Conservation (phyloP, 129 eudicot species). For the Heracleum sosnowskyi region DNA sequence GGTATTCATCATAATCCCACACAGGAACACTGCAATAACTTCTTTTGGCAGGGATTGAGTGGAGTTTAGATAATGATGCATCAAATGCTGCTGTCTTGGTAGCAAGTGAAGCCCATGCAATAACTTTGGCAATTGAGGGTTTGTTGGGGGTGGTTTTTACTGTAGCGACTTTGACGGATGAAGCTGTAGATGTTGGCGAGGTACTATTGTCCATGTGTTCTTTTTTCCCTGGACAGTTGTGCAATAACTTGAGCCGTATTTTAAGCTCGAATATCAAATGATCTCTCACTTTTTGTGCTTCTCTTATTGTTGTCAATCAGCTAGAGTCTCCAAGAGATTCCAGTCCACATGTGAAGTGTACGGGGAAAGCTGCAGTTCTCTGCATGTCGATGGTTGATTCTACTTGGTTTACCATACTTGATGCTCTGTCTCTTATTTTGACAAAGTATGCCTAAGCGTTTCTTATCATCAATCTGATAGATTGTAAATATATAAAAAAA, state of each 20-base stretch:
- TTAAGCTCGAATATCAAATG: constrained; percentile 11
- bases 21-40: background rate
- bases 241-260: background rate
- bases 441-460: constrained; percentile 44
- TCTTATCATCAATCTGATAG: constrained; percentile 11
- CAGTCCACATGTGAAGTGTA: constrained; percentile 46
- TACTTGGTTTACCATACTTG: constrained; percentile 89
- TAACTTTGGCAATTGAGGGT: constrained; percentile 97
- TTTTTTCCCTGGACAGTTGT: background rate
- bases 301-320: constrained; percentile 32
- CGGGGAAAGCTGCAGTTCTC: constrained; percentile 65
- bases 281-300: constrained; percentile 14
- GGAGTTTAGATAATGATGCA: constrained; percentile 99
- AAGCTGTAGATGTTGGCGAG: constrained; percentile 98
- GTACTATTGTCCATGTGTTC: constrained; percentile 31
- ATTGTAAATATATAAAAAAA: constrained; percentile 5
- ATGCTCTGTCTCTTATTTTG: constrained; percentile 86
- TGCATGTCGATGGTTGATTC: constrained; percentile 92
- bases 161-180: constrained; percentile 96
- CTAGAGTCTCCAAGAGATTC: constrained; percentile 92
- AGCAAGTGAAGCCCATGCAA: constrained; percentile 99
- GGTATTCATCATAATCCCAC: constrained; percentile 2
- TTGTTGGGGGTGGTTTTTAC: constrained; percentile 93
- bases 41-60: constrained; percentile 68
- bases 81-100: constrained; percentile 97